Evolutionary conservation across 192 early-diverging fungal genomes (phyloP), one percentile per base, ranked within the genome.

Genomic region (Backusella parvicylindrica): DNA sequence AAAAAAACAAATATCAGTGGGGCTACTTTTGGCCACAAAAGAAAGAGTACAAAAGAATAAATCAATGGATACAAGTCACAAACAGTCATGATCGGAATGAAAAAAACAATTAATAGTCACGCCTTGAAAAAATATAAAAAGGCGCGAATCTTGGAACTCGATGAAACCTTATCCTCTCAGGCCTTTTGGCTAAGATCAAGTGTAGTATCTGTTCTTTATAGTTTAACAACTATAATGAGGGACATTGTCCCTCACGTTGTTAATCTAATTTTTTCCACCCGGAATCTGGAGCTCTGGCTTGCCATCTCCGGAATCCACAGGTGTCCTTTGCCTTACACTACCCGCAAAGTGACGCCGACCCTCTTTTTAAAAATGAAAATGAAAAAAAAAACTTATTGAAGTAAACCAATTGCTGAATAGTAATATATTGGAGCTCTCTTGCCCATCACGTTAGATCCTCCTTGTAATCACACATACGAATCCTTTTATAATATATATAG

Each of bases 201-300:
- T 92, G 91, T 92, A 91, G 91, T 92, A 92, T n/a, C n/a, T n/a
- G n/a, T n/a, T n/a, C n/a, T n/a, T n/a, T 92, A 84, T 81, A 90
- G 88, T 86, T 79, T 89, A 85, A 91, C 81, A 86, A 81, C 85
- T 91, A 80, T 83, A 86, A 86, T 76, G 76, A 64, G 74, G 60
- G 60, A 74, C 84, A 84, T 80, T 75, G 83, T 72, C 66, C 68
- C 67, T 68, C 77, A 65, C 75, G 80, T 80, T 89, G 80, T 90
- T 87, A 86, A 81, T 80, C 84, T 80, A 83, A 89, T 89, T 89
- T 90, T 90, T 60, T 79, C 75, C 76, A 78, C 74, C 81, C 56
- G 67, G 79, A 77, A 71, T 64, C 53, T 41, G 33, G 67, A 72
- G 82, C 78, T 84, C 80, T 86, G 83, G 84, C 84, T 81, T 80